Base-by-base conservation (phyloP, 345 rosid genomes). In the Camelina hispida region DNA sequence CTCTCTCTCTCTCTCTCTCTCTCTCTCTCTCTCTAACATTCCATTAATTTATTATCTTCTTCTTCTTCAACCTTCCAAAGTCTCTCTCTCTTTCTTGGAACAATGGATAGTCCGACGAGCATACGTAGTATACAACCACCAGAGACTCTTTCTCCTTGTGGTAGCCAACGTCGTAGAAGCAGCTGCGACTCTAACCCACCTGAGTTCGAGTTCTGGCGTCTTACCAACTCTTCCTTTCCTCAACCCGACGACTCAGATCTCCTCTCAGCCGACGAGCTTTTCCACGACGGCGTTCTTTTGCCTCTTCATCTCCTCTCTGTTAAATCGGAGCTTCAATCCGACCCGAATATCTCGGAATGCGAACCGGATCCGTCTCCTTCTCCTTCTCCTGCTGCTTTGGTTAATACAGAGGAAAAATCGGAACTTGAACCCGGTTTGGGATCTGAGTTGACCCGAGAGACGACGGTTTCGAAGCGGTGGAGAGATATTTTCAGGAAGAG, bases 201-300 rank as follows among this genome's bases (percentile, higher is more conserved):
- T 6, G 97, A 91, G 68, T 91, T 91, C 68, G 92, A 91, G 84
- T 91, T 88, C 79, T 85, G 91, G 88, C 84, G 71, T 85, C 66
- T 85, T 32, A 77, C 84, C 4, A 85, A 86, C 77, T 83, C 91
- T 9, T 76, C 86, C 25, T 74, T 62, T 64, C 77, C 1, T 42
- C 77, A 71, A 3, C 79, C 90, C 14, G 83, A 74, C n/a, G 82
- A 74, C 0, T 79, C 88, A 15, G 81, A 84, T 62, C 85, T 88
- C 40, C 78, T 80, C 43, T 80, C 93, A 48, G 97, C 97, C n/a
- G 93, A 91, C 66, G 81, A 88, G 63, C 92, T 91, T 80, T 91
- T 91, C 18, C 77, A 81, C 78, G 87, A 83, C 62, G 97, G 97
- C 9, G 79, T 91, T 70, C 82, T 91, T 20, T 86, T 80, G 25